Evolutionary conservation across 73 alveolate genomes (phyloP).

Genomic region (Blepharisma japonicum): DNA sequence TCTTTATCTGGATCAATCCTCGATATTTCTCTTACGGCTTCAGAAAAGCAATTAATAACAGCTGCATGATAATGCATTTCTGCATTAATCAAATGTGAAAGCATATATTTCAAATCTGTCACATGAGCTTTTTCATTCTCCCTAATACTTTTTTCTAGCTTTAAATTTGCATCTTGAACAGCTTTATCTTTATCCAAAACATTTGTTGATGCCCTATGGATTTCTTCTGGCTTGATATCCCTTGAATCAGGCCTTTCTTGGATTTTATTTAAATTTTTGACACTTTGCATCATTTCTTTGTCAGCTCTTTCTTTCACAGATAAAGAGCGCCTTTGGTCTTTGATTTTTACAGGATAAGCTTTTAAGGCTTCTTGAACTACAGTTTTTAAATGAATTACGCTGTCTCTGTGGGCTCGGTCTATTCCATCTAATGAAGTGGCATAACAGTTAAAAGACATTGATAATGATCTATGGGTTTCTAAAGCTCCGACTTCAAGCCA

Average conservation of each 20-base stretch:
- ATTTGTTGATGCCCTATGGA: not conserved
- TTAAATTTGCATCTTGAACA: not conserved
- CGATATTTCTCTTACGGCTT: not conserved
- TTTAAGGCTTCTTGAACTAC: not conserved
- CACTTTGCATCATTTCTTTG: not conserved
- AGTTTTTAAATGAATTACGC: not conserved
- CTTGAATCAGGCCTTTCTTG: not conserved
- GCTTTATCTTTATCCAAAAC: not conserved
- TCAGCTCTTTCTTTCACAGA: not conserved
- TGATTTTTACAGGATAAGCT: constrained; percentile 12
- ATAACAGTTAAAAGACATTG: not conserved
- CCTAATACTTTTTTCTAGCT: not conserved
- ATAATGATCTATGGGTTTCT: not conserved
- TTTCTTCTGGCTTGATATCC: not conserved
- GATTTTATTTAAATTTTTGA: not conserved
- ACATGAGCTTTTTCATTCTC: not conserved
- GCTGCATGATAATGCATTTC: not conserved
- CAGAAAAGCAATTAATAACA: not conserved
- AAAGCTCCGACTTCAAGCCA: constrained; percentile 4
- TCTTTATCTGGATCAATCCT: not conserved
- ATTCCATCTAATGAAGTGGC: not conserved
- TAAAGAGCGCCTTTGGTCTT: constrained; percentile 23
- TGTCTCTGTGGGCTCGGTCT: not conserved
- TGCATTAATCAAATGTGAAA: not conserved
- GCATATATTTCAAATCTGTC: not conserved